phyloP scores from a whole-genome alignment of 225 moss, liverwort and hornwort genomes.

The Ulota crispa region DNA sequence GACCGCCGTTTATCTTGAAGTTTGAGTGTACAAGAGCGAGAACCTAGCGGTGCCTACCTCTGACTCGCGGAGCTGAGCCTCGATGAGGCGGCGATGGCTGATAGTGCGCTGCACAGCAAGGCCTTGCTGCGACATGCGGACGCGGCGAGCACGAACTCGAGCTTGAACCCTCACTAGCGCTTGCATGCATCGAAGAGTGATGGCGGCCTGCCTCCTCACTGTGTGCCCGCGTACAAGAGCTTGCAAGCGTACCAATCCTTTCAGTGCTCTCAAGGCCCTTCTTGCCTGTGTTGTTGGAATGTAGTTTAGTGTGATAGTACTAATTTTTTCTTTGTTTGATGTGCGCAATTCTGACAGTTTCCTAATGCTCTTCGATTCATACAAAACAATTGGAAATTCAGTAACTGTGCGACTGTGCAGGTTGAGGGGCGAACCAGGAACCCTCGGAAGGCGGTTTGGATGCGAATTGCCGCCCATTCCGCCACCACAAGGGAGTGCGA shows the following conservation, averaged over 20 bases:
- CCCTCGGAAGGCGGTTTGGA: slow-evolving; percentile 91
- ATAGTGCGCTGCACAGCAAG: slow-evolving; percentile 84
- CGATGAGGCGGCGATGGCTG: slow-evolving; percentile 72
- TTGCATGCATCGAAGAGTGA: slow-evolving; percentile 95
- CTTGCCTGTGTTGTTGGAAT: slow-evolving; percentile 53
- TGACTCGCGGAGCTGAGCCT: slow-evolving; percentile 83
- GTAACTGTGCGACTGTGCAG: neutral
- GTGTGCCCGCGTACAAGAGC: slow-evolving; percentile 92
- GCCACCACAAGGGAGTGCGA: slow-evolving; percentile 62
- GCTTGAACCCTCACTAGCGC: slow-evolving; percentile 93
- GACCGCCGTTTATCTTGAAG: neutral
- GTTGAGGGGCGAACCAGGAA: slow-evolving; percentile 58
- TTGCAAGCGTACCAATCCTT: slow-evolving; percentile 85
- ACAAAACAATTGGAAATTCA: neutral
- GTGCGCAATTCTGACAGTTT: neutral
- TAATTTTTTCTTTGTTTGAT: neutral
- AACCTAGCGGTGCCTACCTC: slow-evolving; percentile 48
- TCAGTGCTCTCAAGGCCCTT: slow-evolving; percentile 84
- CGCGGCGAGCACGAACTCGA: slow-evolving; percentile 88
- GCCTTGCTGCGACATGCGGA: slow-evolving; percentile 87
- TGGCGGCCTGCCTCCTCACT: slow-evolving; percentile 87
- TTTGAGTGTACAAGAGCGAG: neutral
- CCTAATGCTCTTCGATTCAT: neutral
- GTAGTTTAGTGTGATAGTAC: neutral
- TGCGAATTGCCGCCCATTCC: slow-evolving; percentile 78